Evolutionary conservation across 352 stramenopile species (phyloP), one percentile per base, ranked within the genome.

Genomic region (Phytophthora sp.): DNA sequence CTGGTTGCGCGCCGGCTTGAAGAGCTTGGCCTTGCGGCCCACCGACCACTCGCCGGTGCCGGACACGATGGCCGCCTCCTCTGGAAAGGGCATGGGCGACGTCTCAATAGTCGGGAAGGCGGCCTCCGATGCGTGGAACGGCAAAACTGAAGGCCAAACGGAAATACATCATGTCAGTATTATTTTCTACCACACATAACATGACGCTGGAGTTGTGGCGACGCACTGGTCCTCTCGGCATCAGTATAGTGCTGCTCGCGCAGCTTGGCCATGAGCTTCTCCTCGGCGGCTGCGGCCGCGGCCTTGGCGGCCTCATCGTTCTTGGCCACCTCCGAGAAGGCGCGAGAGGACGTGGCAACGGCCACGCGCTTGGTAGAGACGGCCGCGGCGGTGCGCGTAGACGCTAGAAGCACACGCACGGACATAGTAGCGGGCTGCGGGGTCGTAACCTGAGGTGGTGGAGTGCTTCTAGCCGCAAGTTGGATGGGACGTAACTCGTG

Each of bases 1-100:
- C 72, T 93, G 86, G 79, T 93, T 86, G 35, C 84, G 84, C 36
- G 81, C 66, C 1, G 86, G 84, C 79, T 86, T 92, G 61, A 84
- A 91, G 56, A 95, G 76, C 53, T 77, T 80, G 45, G 61, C 83
- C 73, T 92, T 90, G 63, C 80, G 86, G 44, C 86, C 86, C 21
- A 64, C 70, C 3, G 74, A 82, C 78, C 81, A 93, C 64, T 84
- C 66, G 58, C 76, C 74, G 15, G 84, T 84, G 49, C 84, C 84
- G 35, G 80, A 90, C 38, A 94, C 73, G 29, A 93, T 59, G 35
- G 86, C 69, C 23, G 75, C 67, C 47, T 94, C 86, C 57, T 82
- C 73, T 29, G 86, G 86, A 77, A 79, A 80, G 29, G 73, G 71
- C 56, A 94, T 88, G 29, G 77, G 70, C 36, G 71, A 69, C 50